A percentile compares a stretch with the other conserved stretches of the same genome.
phyloP scores from a whole-genome alignment of 2,329 filamentous ascomycete species.

The Niveomyces coronatus region DNA sequence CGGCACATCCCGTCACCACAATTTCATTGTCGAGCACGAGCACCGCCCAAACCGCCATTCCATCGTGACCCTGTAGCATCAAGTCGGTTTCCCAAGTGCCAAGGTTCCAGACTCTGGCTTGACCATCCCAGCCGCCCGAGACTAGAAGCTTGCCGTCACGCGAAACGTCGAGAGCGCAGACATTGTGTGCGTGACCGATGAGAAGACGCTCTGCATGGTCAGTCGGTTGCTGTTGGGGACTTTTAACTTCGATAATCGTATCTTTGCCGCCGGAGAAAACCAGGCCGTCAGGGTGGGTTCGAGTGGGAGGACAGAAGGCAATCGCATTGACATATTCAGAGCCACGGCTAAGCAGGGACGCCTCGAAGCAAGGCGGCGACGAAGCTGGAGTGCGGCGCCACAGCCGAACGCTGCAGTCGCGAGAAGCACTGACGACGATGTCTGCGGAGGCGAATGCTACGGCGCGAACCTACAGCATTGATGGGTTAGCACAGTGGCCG shows the following conservation, averaged over 20 bases:
- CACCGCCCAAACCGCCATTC: slow-evolving; percentile 78
- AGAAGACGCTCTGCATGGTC: slow-evolving; percentile 80
- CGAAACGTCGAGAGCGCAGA: slow-evolving; percentile 76
- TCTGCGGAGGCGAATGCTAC: slow-evolving; percentile 67
- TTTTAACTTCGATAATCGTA: slow-evolving; percentile 82
- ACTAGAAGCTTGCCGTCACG: slow-evolving; percentile 64
- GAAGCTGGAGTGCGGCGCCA: slow-evolving; percentile 64
- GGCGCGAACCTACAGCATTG: slow-evolving; percentile 76
- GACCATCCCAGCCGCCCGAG: slow-evolving; percentile 89
- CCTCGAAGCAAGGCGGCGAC: slow-evolving; percentile 64
- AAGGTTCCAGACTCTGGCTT: slow-evolving; percentile 79
- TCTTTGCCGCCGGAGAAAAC: slow-evolving; percentile 85
- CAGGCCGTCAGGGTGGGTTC: slow-evolving; percentile 64
- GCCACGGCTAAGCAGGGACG: slow-evolving; percentile 67
- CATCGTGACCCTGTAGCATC: slow-evolving; percentile 64
- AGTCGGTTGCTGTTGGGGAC: slow-evolving; percentile 52
- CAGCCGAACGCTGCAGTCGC: slow-evolving; percentile 80
- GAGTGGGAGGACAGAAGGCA: slow-evolving; percentile 60
- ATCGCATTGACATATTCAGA: slow-evolving; percentile 82
- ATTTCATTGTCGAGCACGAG: slow-evolving; percentile 70
- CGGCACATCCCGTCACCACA: slow-evolving; percentile 85
- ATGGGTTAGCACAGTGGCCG: slow-evolving; percentile 12
- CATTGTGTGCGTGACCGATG: slow-evolving; percentile 76
- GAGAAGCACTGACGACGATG: slow-evolving; percentile 71
- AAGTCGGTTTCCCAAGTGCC: slow-evolving; percentile 72